Conservation (phyloP, 441 rosid genomes). For the Hura crepitans region DNA sequence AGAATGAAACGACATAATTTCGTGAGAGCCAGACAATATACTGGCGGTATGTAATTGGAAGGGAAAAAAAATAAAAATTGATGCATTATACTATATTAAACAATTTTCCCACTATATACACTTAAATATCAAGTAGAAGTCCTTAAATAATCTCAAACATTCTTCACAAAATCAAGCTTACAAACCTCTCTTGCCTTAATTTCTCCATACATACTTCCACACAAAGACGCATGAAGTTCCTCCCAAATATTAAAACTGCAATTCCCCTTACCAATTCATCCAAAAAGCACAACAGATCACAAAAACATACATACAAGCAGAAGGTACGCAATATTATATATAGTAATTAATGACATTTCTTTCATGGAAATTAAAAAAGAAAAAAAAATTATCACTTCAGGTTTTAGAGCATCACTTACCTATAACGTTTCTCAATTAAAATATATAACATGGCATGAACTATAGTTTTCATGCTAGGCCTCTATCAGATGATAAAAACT, state of each 20-base stretch:
- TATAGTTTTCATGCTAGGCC: background rate
- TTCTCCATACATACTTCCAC: background rate
- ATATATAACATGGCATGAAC: slow-evolving; percentile 16
- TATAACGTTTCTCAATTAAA: slow-evolving; percentile 2
- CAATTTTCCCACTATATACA: no score
- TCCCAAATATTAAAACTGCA: no score
- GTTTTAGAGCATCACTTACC: background rate
- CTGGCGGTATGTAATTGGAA: no score
- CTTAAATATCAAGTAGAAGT: background rate
- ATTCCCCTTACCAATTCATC: no score
- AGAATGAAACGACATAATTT: no score
- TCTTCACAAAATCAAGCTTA: background rate
- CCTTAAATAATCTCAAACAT: slow-evolving; percentile 7
- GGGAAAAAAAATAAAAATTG: no score
- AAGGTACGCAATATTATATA: slow-evolving; percentile 19
- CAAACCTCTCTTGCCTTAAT: background rate
- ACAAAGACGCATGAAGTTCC: background rate
- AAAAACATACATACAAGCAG: background rate
- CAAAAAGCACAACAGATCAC: background rate
- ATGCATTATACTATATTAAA: no score
- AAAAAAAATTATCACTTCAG: background rate
- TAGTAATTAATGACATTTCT: slow-evolving; percentile 1
- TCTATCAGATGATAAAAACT: background rate
- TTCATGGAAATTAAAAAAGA: background rate
- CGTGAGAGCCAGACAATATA: no score